phyloP scores from a whole-genome alignment of 306 rosid species.

The Cicer yamashitae region DNA sequence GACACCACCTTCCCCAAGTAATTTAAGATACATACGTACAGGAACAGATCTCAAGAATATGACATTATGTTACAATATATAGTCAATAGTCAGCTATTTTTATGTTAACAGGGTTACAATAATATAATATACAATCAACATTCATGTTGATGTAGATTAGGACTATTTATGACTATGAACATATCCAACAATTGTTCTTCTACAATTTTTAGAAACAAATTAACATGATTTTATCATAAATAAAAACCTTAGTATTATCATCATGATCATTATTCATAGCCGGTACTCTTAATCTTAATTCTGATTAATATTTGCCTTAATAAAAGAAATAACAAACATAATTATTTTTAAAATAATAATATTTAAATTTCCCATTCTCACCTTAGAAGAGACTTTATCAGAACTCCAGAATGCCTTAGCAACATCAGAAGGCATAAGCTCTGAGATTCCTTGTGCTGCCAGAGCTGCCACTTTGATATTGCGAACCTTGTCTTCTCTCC shows the following conservation, averaged over 20 bases:
- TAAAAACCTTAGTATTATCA: slow-evolving; percentile 4
- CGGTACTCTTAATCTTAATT: slow-evolving; percentile 4
- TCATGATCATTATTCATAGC: neutral
- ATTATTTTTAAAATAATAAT: slow-evolving; percentile 10
- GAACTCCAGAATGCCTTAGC: slow-evolving; percentile 88
- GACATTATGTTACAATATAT: slow-evolving; percentile 4
- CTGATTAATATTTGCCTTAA: neutral
- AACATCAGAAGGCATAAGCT: slow-evolving; percentile 95
- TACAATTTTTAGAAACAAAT: neutral
- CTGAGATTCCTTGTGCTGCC: slow-evolving; percentile 81
- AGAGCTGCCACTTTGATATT: slow-evolving; percentile 82
- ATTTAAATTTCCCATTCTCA: slow-evolving; percentile 50
- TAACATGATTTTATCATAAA: slow-evolving; percentile 28
- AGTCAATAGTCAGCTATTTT: neutral
- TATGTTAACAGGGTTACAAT: neutral
- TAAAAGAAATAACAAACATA: slow-evolving; percentile 26
- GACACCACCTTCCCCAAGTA: slow-evolving; percentile 32
- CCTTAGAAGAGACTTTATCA: slow-evolving; percentile 92
- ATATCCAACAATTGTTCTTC: no score
- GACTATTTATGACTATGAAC: no score
- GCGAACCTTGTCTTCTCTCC: slow-evolving; percentile 62
- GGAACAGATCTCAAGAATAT: neutral
- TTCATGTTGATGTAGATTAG: no score
- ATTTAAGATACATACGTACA: slow-evolving; percentile 24
- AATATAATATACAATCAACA: no score